Conservation (phyloP, 257 asterid genomes). For the Apocynum venetum region DNA sequence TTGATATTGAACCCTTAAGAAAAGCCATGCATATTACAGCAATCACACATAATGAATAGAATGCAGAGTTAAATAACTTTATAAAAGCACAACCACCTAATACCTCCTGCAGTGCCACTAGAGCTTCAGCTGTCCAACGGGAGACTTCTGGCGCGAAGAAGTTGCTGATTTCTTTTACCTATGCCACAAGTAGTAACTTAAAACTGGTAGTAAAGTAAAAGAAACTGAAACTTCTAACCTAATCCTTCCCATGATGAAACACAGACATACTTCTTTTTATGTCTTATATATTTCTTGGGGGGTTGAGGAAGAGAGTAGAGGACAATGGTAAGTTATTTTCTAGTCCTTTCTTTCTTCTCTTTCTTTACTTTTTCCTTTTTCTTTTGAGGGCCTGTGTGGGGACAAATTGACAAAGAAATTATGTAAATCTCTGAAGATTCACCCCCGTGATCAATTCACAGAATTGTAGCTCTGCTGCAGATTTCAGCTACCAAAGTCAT, state of each 20-base stretch:
- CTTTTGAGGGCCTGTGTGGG: not conserved
- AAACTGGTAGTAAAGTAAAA: not conserved
- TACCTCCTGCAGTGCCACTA: constrained; percentile 95
- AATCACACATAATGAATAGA: not conserved
- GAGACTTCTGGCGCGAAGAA: constrained; percentile 38
- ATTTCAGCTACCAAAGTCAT: not conserved
- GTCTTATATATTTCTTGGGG: not conserved
- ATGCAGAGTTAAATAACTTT: not conserved
- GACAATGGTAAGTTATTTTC: not conserved
- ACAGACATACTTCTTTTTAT: not conserved
- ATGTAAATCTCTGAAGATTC: not conserved
- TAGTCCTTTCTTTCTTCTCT: not conserved
- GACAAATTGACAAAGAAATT: not conserved
- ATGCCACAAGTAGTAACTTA: not conserved
- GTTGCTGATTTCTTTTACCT: constrained; percentile 77
- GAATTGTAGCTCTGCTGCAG: not conserved
- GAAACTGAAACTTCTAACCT: not conserved
- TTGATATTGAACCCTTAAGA: not conserved
- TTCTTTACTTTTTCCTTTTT: not conserved
- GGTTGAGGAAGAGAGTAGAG: not conserved
- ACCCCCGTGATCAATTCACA: not conserved
- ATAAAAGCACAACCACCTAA: constrained; percentile 9
- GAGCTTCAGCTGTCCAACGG: constrained; percentile 95
- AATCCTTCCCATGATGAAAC: not conserved
- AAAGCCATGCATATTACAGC: not conserved